Evolutionary conservation across 805 yeast genomes (phyloP).

Genomic region (Monosporozyma siamensis): DNA sequence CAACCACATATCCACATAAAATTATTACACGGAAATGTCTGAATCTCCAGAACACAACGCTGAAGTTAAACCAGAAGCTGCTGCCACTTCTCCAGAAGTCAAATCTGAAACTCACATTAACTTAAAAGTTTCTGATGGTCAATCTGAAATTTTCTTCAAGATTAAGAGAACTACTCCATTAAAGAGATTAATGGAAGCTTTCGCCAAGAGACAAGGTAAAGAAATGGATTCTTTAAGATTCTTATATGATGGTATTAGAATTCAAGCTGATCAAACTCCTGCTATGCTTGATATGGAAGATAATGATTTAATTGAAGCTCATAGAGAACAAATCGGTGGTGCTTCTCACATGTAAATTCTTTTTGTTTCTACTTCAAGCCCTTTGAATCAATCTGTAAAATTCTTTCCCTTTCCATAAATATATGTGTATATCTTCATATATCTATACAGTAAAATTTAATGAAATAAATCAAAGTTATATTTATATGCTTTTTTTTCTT

Average conservation of each 20-base stretch:
- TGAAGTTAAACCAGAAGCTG: slow-evolving; percentile 27
- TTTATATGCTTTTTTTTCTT: too few species aligned
- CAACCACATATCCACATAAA: background rate
- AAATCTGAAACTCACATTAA: slow-evolving; percentile 78
- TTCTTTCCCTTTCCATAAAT: background rate
- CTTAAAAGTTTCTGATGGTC: slow-evolving; percentile 88
- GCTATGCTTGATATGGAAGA: slow-evolving; percentile 89
- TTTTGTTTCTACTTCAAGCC: background rate
- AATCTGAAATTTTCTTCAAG: slow-evolving; percentile 90
- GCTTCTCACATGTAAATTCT: background rate
- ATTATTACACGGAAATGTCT: slow-evolving; percentile 13
- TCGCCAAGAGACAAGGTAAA: slow-evolving; percentile 96
- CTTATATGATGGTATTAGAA: slow-evolving; percentile 86
- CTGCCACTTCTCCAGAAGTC: slow-evolving; percentile 37
- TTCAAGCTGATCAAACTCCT: slow-evolving; percentile 83
- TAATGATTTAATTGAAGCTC: slow-evolving; percentile 94
- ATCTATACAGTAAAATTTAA: background rate
- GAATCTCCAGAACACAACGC: slow-evolving; percentile 14
- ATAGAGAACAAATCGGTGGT: slow-evolving; percentile 84
- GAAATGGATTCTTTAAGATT: slow-evolving; percentile 74
- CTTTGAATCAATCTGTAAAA: background rate
- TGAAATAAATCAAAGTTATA: background rate
- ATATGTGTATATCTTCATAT: background rate
- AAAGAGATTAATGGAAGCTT: slow-evolving; percentile 93
- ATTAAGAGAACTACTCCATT: slow-evolving; percentile 88